Evolutionary conservation across 106 monocot genomes (phyloP).

Genomic region (Dendrobium nobile): DNA sequence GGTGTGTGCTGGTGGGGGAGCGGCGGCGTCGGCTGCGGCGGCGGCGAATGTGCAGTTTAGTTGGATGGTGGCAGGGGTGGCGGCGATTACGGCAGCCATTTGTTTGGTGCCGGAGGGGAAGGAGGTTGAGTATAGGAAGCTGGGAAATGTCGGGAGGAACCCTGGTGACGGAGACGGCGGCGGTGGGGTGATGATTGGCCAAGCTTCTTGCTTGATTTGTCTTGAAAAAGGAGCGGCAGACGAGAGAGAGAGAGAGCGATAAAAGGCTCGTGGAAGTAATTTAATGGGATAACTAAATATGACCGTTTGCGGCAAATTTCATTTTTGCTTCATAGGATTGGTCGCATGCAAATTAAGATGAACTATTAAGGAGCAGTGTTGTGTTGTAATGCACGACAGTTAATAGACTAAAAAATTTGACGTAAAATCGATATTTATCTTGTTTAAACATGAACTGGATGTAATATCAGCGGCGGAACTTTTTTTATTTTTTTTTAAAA

Average conservation of each 20-base stretch:
- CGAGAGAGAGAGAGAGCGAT: background rate
- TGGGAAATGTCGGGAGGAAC: background rate
- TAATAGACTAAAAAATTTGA: no score
- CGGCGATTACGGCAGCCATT: background rate
- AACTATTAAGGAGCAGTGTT: no score
- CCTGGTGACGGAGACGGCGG: background rate
- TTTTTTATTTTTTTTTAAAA: no score
- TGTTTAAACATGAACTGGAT: no score
- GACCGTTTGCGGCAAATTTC: no score
- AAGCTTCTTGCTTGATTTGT: background rate
- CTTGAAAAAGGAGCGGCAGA: background rate
- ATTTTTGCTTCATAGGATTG: no score
- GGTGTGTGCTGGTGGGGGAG: background rate
- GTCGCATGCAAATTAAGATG: no score
- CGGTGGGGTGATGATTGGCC: background rate
- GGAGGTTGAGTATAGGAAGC: slow-evolving; percentile 4
- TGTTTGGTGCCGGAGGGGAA: slow-evolving; percentile 4
- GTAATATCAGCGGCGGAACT: no score
- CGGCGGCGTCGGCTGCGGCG: background rate
- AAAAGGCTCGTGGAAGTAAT: background rate
- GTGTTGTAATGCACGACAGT: no score
- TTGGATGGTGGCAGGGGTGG: slow-evolving; percentile 3
- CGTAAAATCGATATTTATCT: no score
- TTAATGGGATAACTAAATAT: background rate
- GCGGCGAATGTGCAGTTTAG: slow-evolving; percentile 12